Evolutionary conservation across 2,329 filamentous ascomycete species (phyloP), one percentile per base, ranked within the genome.

Genomic region (Ophiostoma populinum): DNA sequence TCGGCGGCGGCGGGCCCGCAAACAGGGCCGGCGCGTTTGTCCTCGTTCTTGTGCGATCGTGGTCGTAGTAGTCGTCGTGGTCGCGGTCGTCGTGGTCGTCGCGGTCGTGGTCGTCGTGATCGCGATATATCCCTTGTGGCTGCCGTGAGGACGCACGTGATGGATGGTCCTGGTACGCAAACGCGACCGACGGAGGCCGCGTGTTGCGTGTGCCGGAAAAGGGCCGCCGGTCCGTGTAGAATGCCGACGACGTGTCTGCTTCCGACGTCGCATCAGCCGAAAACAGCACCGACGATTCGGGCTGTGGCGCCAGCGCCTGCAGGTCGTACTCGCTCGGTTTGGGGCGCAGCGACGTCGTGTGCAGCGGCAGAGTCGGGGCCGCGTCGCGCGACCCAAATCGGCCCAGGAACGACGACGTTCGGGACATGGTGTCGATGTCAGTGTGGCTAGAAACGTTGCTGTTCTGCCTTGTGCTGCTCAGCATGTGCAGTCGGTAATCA

Each of bases 1-100:
- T 67, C 4, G 65, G 65, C 1, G 65, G 62, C 0, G 65, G 65
- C 0, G 65, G 64, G 1, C 63, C 62, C 3, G 52, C 46, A 38
- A 67, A 68, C 29, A 67, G 53, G 3, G 50, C 40, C 2, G 36
- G 38, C 11, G 44, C 44, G 32, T 47, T 54, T 16, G 40, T 41
- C 35, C 51, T 54, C 10, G 18, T 24, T 25, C 16, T 7, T 15
- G 25, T 28, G 8, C 9, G 15, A 4, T 27, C 13, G 6, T 12
- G 30, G 17, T 26, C 25, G 8, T 17, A 17, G 30, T 26, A 12
- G 6, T 24, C 24, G 24, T 35, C 20, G 28, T 31, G 27, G 18
- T 27, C 28, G 16, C n/a, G n/a, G n/a, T n/a, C n/a, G n/a, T n/a
- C 18, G 18, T 25, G 35, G 13, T 21, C 26, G 19, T 11, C 34